These are phyloP conservation scores for Ascosphaera apis DNA, from an alignment of 2,329 filamentous ascomycete species.

Conservation along the genomic window DNA sequence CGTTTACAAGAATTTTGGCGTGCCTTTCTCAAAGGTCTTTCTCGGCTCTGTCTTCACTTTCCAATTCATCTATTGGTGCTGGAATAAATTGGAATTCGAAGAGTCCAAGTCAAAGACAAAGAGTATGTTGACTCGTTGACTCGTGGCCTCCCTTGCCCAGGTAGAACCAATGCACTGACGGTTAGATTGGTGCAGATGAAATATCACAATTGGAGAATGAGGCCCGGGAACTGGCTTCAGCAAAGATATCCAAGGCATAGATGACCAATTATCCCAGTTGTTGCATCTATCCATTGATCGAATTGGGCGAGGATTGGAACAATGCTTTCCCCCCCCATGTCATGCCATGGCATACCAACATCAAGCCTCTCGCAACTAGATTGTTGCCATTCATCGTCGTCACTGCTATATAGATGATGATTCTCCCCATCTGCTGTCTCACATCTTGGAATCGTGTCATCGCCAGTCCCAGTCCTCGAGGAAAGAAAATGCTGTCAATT, in stretches of 20 bases:
- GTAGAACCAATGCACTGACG: neutral
- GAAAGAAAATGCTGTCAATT: no score
- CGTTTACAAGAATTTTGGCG: constrained; percentile 17
- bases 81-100: constrained; percentile 25
- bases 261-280: constrained; percentile 8
- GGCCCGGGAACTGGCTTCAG: constrained; percentile 7
- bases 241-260: constrained; percentile 9
- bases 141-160: neutral
- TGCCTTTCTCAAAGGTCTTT: constrained; percentile 25
- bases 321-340: no score
- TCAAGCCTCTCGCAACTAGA: no score
- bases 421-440: no score
- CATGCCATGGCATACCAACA: no score
- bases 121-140: constrained; percentile 10
- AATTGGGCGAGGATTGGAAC: no score
- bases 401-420: no score
- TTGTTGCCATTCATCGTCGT: no score
- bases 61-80: constrained; percentile 25
- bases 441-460: no score
- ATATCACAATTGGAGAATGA: constrained; percentile 3
- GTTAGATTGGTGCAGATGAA: constrained; percentile 2
- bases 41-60: constrained; percentile 25
- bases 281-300: no score
- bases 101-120: constrained; percentile 21
- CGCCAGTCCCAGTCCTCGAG: no score